phyloP scores from a whole-genome alignment of 2,329 filamentous ascomycete species.

The Trichophyton rubrum region DNA sequence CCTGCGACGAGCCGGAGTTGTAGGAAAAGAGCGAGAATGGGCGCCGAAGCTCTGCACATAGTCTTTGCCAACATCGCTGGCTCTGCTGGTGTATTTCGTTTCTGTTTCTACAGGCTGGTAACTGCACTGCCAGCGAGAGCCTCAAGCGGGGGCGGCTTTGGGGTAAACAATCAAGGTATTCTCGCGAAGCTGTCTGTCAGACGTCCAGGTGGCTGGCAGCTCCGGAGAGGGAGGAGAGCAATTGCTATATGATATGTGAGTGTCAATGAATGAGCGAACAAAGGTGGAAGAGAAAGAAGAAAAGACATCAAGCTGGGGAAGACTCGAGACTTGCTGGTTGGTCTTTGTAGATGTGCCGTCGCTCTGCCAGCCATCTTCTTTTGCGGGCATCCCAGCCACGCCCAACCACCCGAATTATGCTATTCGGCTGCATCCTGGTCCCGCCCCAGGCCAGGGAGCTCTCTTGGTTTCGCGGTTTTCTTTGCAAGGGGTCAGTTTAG shows the following conservation, averaged over 20 bases:
- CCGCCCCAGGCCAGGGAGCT: not conserved
- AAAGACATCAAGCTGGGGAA: not conserved
- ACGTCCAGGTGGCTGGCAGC: not conserved
- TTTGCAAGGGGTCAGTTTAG: not conserved
- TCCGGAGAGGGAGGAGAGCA: not conserved
- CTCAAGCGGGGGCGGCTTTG: not conserved
- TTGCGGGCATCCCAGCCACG: not conserved
- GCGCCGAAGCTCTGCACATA: constrained; percentile 13
- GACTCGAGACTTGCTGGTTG: not conserved
- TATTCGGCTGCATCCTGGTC: not conserved
- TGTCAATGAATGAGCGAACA: not conserved
- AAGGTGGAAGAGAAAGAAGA: not conserved
- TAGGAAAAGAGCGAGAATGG: constrained; percentile 20
- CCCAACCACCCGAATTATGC: not conserved
- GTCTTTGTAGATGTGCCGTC: not conserved
- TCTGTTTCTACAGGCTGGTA: not conserved
- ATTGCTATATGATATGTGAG: not conserved
- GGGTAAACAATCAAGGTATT: not conserved
- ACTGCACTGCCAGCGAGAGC: not conserved
- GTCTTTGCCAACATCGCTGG: not conserved
- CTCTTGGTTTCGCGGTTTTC: not conserved
- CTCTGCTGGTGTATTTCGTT: not conserved
- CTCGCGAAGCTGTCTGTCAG: not conserved
- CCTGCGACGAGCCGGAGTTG: constrained; percentile 16
- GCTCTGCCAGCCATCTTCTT: not conserved